Conservation (phyloP, 1,284 basidiomycete genomes). For the Lentinula novae-zelandiae region DNA sequence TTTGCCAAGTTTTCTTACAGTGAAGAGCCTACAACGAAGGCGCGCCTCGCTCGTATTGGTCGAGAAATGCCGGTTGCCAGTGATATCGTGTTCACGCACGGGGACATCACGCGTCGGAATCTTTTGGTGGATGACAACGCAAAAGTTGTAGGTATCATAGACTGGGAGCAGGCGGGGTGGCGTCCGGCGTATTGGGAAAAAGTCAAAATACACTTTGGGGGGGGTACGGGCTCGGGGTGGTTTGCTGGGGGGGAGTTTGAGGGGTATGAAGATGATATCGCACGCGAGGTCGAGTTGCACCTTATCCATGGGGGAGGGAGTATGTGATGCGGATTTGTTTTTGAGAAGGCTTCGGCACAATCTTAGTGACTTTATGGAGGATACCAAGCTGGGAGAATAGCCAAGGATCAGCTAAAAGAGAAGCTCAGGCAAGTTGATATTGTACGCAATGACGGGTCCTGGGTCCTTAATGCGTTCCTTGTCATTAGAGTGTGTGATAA, state of each 20-base stretch:
- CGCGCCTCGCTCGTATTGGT: background rate
- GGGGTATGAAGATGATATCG: background rate
- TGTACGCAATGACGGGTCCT: too few species aligned
- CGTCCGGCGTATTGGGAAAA: background rate
- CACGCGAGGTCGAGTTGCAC: background rate
- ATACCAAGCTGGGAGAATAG: too few species aligned
- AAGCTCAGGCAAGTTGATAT: too few species aligned
- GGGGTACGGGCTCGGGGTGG: background rate
- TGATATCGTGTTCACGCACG: background rate
- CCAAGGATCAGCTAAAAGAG: too few species aligned
- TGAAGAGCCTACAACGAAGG: background rate
- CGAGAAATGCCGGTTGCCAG: background rate
- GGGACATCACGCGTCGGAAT: background rate
- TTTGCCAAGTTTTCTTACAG: background rate
- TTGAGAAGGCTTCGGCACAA: too few species aligned
- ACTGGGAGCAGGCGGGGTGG: background rate
- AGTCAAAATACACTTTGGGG: background rate
- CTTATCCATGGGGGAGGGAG: background rate
- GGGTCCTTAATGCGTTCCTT: too few species aligned
- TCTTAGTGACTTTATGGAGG: too few species aligned
- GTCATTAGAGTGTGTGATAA: too few species aligned
- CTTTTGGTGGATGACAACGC: background rate
- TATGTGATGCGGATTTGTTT: too few species aligned
- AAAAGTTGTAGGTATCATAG: background rate
- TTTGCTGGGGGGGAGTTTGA: background rate